Conservation (phyloP, 805 yeast species). For the Kuraishia molischiana region DNA sequence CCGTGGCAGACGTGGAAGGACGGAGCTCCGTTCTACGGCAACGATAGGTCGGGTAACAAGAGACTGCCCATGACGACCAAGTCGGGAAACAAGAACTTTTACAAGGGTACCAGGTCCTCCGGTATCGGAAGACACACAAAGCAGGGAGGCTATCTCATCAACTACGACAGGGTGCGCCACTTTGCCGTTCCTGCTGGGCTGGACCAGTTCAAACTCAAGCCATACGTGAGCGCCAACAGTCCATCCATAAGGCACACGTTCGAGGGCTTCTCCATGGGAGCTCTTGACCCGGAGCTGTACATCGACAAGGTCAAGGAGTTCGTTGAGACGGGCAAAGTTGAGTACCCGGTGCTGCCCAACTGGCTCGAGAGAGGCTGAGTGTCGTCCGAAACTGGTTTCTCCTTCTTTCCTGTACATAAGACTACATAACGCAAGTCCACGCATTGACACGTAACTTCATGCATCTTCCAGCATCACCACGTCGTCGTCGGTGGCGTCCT, state of each 20-base stretch:
- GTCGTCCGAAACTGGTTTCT: too few relatives aligned
- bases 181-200: conserved; percentile 63
- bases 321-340: conserved; percentile 59
- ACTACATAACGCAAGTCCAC: too few relatives aligned
- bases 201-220: conserved; percentile 36
- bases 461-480: too few relatives aligned
- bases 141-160: conserved; percentile 64
- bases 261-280: conserved; percentile 61
- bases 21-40: conserved; percentile 79
- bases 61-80: conserved; percentile 82
- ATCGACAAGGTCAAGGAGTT: conserved; percentile 66
- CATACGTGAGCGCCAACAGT: conserved; percentile 67
- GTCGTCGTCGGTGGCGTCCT: not conserved
- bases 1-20: conserved; percentile 88
- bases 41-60: conserved; percentile 68
- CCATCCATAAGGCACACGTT: conserved; percentile 63
- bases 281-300: conserved; percentile 65
- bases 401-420: too few relatives aligned
- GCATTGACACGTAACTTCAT: too few relatives aligned
- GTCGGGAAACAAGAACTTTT: conserved; percentile 87
- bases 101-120: conserved; percentile 94
- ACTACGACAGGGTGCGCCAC: conserved; percentile 84
- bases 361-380: conserved; percentile 24
- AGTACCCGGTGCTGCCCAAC: conserved; percentile 18
- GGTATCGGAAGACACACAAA: conserved; percentile 80